Evolutionary conservation across 495 filamentous ascomycete species (phyloP).

Genomic region (Hypoxylon lienhwacheense): DNA sequence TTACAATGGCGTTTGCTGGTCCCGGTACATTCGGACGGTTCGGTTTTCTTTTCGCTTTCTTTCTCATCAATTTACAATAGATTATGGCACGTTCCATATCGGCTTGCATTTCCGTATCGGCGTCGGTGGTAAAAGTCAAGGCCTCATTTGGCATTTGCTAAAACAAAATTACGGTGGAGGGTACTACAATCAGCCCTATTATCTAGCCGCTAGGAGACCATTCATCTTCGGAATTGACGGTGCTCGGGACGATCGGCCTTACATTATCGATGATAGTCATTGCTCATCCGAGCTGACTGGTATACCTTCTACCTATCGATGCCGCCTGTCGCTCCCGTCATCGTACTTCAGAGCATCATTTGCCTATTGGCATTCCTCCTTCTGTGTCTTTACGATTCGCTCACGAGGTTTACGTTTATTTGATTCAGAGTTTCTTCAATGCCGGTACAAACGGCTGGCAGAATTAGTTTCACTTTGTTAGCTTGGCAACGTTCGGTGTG

Average conservation of each 20-base stretch:
- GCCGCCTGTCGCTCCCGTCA: too few relatives aligned
- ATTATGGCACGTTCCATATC: conserved; percentile 32
- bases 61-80: conserved; percentile 38
- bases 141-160: conserved; percentile 37
- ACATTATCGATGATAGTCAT: conserved; percentile 3
- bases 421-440: conserved; percentile 23
- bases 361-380: too few relatives aligned
- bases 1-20: conserved; percentile 35
- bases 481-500: background rate
- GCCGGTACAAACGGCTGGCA: conserved; percentile 9
- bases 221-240: conserved; percentile 16
- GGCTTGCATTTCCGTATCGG: conserved; percentile 38
- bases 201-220: conserved; percentile 29
- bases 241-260: conserved; percentile 16
- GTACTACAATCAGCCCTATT: conserved; percentile 10
- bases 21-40: conserved; percentile 26
- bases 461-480: background rate
- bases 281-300: too few relatives aligned
- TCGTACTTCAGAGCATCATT: too few relatives aligned
- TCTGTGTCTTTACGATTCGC: conserved; percentile 8
- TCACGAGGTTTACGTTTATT: conserved; percentile 36
- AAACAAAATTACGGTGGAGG: conserved; percentile 37
- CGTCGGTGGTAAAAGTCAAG: conserved; percentile 33
- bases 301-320: too few relatives aligned
- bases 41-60: conserved; percentile 12